A percentile compares a stretch with the other conserved stretches of the same genome.
Conservation (phyloP, 208 protist genomes). For the Acanthamoeba triangularis region DNA sequence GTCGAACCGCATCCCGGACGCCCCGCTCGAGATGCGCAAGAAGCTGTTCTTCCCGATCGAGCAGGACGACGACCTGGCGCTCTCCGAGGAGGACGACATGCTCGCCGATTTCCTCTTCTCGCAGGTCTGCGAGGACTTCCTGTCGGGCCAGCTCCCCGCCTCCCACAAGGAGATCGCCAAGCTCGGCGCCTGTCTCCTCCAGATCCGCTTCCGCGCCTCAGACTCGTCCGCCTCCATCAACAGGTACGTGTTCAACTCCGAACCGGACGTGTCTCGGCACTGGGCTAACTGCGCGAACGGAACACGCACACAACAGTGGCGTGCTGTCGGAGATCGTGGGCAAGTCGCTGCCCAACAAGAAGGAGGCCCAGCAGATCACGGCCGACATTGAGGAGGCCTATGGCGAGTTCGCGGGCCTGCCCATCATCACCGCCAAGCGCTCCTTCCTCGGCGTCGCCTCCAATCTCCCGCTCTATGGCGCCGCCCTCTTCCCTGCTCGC, state of each 20-base stretch:
- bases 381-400: conserved; percentile 3
- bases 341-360: conserved; percentile 41
- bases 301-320: too few relatives aligned
- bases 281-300: too few relatives aligned
- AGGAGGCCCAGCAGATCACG: conserved; percentile 32
- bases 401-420: conserved; percentile 9
- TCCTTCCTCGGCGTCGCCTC: conserved; percentile 21
- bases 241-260: too few relatives aligned
- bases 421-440: conserved; percentile 49
- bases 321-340: conserved; percentile 34
- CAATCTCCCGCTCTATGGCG: conserved; percentile 4
- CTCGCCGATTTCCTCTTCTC: conserved; percentile 66
- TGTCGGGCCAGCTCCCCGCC: conserved; percentile 34
- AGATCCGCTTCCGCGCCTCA: background rate
- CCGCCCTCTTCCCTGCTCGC: conserved; percentile 1
- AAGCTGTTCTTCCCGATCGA: conserved; percentile 11
- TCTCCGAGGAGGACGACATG: conserved; percentile 37
- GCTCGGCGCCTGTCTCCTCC: conserved; percentile 9
- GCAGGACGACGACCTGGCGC: conserved; percentile 20
- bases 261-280: too few relatives aligned
- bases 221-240: background rate
- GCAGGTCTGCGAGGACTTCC: conserved; percentile 46
- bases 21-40: conserved; percentile 56
- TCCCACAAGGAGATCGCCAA: background rate
- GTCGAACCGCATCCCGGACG: background rate